A percentile compares a stretch with the other conserved stretches of the same genome.
These are phyloP conservation scores for Sclerospora graminicola DNA, from an alignment of 352 stramenopile species.

Conservation along the genomic window DNA sequence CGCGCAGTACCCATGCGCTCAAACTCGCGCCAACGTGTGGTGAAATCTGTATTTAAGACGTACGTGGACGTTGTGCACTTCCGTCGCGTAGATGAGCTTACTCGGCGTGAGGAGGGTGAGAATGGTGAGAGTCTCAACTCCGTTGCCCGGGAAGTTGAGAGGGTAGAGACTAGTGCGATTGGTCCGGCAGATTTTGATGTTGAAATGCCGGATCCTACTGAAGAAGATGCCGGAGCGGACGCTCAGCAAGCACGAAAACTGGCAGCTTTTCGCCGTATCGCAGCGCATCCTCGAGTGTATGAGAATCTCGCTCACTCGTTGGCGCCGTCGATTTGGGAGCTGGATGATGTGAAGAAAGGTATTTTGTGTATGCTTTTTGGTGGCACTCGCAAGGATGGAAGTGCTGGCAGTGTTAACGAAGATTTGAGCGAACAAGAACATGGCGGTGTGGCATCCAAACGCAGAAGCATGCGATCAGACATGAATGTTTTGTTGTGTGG, in stretches of 20 bases:
- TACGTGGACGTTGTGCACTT: slow-evolving; percentile 99
- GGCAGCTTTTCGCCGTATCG: slow-evolving; percentile 61
- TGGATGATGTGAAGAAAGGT: slow-evolving; percentile 99
- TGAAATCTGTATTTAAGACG: slow-evolving; percentile 97
- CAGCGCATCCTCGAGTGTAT: slow-evolving; percentile 71
- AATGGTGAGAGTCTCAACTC: slow-evolving; percentile 12
- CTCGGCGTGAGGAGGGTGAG: slow-evolving; percentile 31
- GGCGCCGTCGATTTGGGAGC: slow-evolving; percentile 86
- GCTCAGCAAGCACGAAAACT: slow-evolving; percentile 45
- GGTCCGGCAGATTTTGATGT: slow-evolving; percentile 26
- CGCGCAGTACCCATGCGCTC: slow-evolving; percentile 91
- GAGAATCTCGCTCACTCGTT: slow-evolving; percentile 74
- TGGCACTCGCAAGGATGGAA: slow-evolving; percentile 83
- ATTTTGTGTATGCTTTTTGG: slow-evolving; percentile 98
- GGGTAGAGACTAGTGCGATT: slow-evolving; percentile 13
- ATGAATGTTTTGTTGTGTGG: slow-evolving; percentile 98
- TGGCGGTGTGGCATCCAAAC: slow-evolving; percentile 27
- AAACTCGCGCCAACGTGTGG: slow-evolving; percentile 89
- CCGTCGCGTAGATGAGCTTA: slow-evolving; percentile 79
- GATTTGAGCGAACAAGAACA: slow-evolving; percentile 25
- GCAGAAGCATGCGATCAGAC: slow-evolving; percentile 87
- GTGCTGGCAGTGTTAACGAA: slow-evolving; percentile 34
- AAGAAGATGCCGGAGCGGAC: slow-evolving; percentile 33
- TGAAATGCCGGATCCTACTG: slow-evolving; percentile 21
- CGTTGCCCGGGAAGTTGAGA: slow-evolving; percentile 2